Evolutionary conservation across 768 basidiomycete genomes (phyloP).

Genomic region (Thelephora aurantiotincta): DNA sequence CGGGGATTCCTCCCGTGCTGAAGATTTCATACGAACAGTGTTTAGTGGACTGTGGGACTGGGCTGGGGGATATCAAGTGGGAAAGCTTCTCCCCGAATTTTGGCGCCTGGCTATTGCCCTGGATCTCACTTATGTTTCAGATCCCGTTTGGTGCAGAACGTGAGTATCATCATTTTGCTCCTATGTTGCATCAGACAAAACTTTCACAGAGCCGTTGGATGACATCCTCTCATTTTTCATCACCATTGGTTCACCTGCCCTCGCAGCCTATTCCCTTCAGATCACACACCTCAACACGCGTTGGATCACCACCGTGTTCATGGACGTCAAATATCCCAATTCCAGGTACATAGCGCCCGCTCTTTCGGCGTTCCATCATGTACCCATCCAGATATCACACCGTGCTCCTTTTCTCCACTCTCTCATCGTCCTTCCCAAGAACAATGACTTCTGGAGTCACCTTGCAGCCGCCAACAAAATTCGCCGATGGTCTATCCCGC

Average conservation of each 20-base stretch:
- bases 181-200: not conserved
- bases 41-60: not conserved
- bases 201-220: not conserved
- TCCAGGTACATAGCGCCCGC: not conserved
- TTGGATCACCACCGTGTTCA: not conserved
- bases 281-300: not conserved
- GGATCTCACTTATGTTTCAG: not conserved
- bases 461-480: not conserved
- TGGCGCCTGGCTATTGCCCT: not conserved
- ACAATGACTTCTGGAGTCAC: not conserved
- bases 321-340: not conserved
- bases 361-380: not conserved
- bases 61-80: not conserved
- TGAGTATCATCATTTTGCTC: not conserved
- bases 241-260: not conserved
- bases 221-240: not conserved
- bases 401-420: not conserved
- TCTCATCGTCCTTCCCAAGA: not conserved
- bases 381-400: not conserved
- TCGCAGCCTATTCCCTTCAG: not conserved
- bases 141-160: not conserved
- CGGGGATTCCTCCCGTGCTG: not conserved
- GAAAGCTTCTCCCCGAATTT: not conserved
- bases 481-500: not conserved
- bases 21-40: not conserved